Evolutionary conservation across 2,329 filamentous ascomycete genomes (phyloP), one percentile per base, ranked within the genome.

Genomic region (Madurella fahalii): DNA sequence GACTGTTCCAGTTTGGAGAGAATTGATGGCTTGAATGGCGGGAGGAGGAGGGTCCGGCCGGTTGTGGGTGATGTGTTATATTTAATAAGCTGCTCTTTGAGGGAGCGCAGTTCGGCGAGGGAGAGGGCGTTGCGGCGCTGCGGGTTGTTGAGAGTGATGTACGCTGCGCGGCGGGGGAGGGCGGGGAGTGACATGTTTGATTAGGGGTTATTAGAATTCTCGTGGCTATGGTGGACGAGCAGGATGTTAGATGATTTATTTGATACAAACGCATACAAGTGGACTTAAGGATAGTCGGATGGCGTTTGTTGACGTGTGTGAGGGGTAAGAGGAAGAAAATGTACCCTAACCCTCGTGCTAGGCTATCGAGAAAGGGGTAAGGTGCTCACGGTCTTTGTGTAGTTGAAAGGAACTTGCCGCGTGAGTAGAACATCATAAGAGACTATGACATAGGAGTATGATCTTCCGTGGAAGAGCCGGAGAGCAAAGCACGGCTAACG

Each of bases 21-120:
- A 0, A 62, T 15, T 0, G 31, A 17, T 18, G 65, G 63, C 12
- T 59, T 58, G 55, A 69, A 68, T 1, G 58, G 53, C 0, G 67
- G 69, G 12, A 71, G 65, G 30, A 65, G 57, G 8, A 68, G 58
- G 5, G 58, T 48, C 4, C 55, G 47, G 30, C 58, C 59, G 2
- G 49, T 56, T 25, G 43, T 47, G 9, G 54, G 49, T 1, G 46
- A 52, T 2, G 58, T 59, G 58, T 59, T 59, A 30, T 43, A 32
- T 11, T 58, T 47, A 47, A 59, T 50, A n/a, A 59, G 47, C 50
- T 58, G 58, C 34, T 53, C 47, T 13, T 52, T 40, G 9, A 59
- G 44, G 30, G 49, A 52, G 37, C 49, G 49, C 4, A 59, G 55
- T 43, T 55, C 58, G 39, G 48, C 39, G 1, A 53, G 41, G 15